These are phyloP conservation scores for Pythium apleroticum DNA, from an alignment of 352 stramenopile genomes.

Conservation along the genomic window DNA sequence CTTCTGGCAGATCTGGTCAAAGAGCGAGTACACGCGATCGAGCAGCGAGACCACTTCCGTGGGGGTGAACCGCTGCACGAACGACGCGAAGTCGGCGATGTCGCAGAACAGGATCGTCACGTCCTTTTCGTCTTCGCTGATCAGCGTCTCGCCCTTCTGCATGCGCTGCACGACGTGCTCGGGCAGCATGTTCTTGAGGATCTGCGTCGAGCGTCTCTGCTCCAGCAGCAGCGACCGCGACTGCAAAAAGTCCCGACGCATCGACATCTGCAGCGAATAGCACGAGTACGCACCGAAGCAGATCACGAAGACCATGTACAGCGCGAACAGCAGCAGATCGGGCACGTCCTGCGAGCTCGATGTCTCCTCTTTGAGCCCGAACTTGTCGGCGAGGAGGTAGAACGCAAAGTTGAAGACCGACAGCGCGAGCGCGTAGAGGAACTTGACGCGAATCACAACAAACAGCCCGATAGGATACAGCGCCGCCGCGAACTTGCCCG, in stretches of 20 bases:
- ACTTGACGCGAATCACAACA: constrained; percentile 83
- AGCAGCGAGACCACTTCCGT: constrained; percentile 84
- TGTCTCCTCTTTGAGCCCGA: constrained; percentile 37
- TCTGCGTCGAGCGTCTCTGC: constrained; percentile 76
- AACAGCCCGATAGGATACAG: constrained; percentile 82
- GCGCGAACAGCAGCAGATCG: constrained; percentile 60
- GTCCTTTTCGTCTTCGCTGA: constrained; percentile 86
- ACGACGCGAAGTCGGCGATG: constrained; percentile 78
- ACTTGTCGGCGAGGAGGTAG: constrained; percentile 66
- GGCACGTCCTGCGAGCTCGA: constrained; percentile 30
- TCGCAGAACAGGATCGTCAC: constrained; percentile 89
- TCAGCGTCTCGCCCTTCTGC: constrained; percentile 79
- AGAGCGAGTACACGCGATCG: constrained; percentile 91
- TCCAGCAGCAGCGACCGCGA: constrained; percentile 76
- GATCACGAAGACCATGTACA: constrained; percentile 81
- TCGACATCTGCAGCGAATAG: constrained; percentile 83
- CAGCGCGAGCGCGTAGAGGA: constrained; percentile 72
- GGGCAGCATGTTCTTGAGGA: constrained; percentile 85
- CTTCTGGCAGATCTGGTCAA: constrained; percentile 90
- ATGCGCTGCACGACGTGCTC: constrained; percentile 85
- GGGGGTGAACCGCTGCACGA: constrained; percentile 75
- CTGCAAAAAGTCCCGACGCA: constrained; percentile 82
- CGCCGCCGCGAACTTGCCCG: constrained; percentile 77
- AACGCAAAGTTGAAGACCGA: constrained; percentile 82
- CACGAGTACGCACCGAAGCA: constrained; percentile 69